Evolutionary conservation across 129 eudicot genomes (phyloP).

Genomic region (Pseudognaphalium luteoalbum): DNA sequence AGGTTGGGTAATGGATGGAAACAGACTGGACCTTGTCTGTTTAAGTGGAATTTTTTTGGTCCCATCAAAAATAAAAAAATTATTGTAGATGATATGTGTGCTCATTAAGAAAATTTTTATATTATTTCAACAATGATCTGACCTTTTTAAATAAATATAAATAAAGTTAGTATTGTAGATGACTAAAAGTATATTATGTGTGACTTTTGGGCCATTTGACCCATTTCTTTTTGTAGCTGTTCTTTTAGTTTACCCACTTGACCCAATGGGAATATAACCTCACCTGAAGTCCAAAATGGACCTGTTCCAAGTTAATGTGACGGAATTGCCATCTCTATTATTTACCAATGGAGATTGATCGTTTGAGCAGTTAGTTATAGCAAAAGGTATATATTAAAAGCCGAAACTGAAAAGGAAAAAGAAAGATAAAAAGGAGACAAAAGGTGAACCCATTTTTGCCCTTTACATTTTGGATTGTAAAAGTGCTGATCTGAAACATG

Average conservation of each 20-base stretch:
- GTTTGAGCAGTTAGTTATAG: not conserved
- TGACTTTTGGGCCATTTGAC: not conserved
- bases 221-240: not conserved
- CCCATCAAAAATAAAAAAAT: not conserved
- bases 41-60: not conserved
- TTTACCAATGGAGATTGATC: not conserved
- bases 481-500: not conserved
- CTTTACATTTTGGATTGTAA: not conserved
- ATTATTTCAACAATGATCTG: too few species aligned
- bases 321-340: not conserved
- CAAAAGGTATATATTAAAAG: not conserved
- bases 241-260: not conserved
- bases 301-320: not conserved
- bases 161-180: not conserved
- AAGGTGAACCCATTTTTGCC: not conserved
- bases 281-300: not conserved
- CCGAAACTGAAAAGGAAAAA: not conserved
- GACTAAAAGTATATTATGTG: not conserved
- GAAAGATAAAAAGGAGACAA: not conserved
- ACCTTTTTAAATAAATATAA: too few species aligned
- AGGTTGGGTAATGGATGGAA: not conserved
- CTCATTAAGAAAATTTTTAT: too few species aligned
- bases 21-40: not conserved
- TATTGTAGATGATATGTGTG: not conserved
- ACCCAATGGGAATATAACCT: not conserved